Evolutionary conservation across 164 flowering plant species (phyloP), one percentile per base, ranked within the genome.

Genomic region (grape (Vitis vinifera)): DNA sequence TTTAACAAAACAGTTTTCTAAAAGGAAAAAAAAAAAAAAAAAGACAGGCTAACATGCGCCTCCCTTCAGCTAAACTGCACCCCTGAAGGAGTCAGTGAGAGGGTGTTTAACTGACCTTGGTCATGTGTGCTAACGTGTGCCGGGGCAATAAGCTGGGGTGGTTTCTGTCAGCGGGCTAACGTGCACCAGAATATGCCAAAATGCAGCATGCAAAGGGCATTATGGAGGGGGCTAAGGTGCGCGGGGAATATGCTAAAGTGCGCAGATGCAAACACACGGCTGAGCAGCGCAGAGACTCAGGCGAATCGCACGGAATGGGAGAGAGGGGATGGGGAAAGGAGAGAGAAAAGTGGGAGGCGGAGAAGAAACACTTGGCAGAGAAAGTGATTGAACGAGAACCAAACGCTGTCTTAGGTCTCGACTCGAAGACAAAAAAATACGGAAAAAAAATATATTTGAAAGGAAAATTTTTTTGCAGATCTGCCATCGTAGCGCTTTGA

Each of bases 321-420:
- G 10, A 37, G 17, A 62, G 19, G 19, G 59, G 10, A 57, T 16
- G 27, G 27, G 9, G 59, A 8, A 53, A 13, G 56, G n/a, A 53
- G n/a, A n/a, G 59, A 23, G 16, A 8, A 17, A n/a, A n/a, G 16
- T n/a, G 59, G 16, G 29, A 13, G 29, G 9, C 59, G 16, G 19
- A 57, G 59, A 57, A 19, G 59, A 57, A n/a, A n/a, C 59, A n/a
- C 19, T 57, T 16, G 23, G 16, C 17, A 57, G 59, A 37, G 17
- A 67, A 55, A 56, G 48, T 47, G 52, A 62, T 62, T 9, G 55
- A 44, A 64, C 55, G 51, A 66, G n/a, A 66, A 55, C 15, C 29
- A 55, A 55, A 59, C 31, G 55, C 69, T 30, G 60, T 55, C 51
- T 55, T n/a, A 37, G 44, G 7, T 37, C 44, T 37, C 44, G 7